Evolutionary conservation across 257 asterid species (phyloP).

Genomic region (Petunia axillaris): DNA sequence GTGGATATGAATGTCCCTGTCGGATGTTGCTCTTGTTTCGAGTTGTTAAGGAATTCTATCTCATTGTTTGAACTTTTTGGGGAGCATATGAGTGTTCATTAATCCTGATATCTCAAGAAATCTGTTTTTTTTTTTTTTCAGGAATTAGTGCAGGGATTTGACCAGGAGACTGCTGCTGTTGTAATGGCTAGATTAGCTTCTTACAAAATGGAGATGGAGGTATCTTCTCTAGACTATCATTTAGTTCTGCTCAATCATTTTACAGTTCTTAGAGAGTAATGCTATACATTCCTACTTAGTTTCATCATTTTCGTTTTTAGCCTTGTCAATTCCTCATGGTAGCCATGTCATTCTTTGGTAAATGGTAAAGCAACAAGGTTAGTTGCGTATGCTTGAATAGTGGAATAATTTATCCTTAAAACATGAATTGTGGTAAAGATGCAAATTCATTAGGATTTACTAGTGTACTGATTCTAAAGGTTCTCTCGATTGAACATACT

Average conservation of each 20-base stretch:
- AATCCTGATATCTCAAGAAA: conserved; percentile 26
- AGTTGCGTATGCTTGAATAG: conserved; percentile 6
- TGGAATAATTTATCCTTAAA: conserved; percentile 14
- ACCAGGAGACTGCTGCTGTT: conserved; percentile 97
- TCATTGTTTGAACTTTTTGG: not conserved
- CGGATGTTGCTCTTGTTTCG: not conserved
- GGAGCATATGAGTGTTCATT: not conserved
- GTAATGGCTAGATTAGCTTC: conserved; percentile 93
- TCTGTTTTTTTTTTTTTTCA: conserved; percentile 36
- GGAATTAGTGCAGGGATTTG: conserved; percentile 95
- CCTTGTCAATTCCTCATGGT: not conserved
- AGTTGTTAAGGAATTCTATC: not conserved
- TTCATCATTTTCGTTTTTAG: not conserved
- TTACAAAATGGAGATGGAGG: conserved; percentile 97
- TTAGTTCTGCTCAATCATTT: not conserved
- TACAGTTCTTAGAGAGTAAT: not conserved
- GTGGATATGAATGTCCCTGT: not conserved
- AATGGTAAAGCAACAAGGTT: not conserved
- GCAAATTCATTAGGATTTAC: not conserved
- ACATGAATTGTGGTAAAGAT: conserved; percentile 13
- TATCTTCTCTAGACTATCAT: conserved; percentile 28
- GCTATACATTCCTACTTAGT: not conserved
- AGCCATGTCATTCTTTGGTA: conserved; percentile 10
- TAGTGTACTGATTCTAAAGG: not conserved
- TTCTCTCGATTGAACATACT: not conserved